Conservation (phyloP, 2,329 filamentous ascomycete species). For the Colletotrichum salicis region DNA sequence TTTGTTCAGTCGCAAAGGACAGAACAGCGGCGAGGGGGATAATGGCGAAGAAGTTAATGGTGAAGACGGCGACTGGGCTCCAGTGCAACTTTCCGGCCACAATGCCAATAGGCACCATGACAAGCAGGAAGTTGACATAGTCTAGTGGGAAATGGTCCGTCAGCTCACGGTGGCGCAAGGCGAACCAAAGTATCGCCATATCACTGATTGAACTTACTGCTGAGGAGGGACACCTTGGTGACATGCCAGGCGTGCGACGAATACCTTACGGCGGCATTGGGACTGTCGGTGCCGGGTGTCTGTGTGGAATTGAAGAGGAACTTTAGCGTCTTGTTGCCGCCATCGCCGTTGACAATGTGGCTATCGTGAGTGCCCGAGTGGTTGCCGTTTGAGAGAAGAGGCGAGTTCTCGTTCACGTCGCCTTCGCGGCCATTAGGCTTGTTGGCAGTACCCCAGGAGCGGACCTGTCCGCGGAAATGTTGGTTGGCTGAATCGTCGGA, state of each 20-base stretch:
- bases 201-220: slow-evolving; percentile 58
- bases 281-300: slow-evolving; percentile 64
- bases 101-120: slow-evolving; percentile 80
- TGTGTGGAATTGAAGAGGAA: slow-evolving; percentile 62
- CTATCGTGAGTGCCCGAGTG: slow-evolving; percentile 35
- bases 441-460: slow-evolving; percentile 39
- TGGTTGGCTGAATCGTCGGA: slow-evolving; percentile 41
- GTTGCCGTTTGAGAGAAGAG: slow-evolving; percentile 52
- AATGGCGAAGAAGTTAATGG: slow-evolving; percentile 84
- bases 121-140: slow-evolving; percentile 76
- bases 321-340: slow-evolving; percentile 42
- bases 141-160: slow-evolving; percentile 47
- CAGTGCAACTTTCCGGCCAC: slow-evolving; percentile 70
- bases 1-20: slow-evolving; percentile 82
- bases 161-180: slow-evolving; percentile 1
- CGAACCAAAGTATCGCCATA: not conserved
- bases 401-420: slow-evolving; percentile 51
- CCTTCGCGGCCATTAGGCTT: slow-evolving; percentile 36
- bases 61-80: slow-evolving; percentile 75
- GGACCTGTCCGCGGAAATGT: slow-evolving; percentile 41
- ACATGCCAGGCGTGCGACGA: slow-evolving; percentile 65
- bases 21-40: slow-evolving; percentile 79
- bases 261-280: slow-evolving; percentile 56
- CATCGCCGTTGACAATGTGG: slow-evolving; percentile 36
- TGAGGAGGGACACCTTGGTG: slow-evolving; percentile 66